A percentile compares a stretch with the other conserved stretches of the same genome.
These are phyloP conservation scores for Boletus subluridellus DNA, from an alignment of 1,284 basidiomycete species.

Conservation along the genomic window DNA sequence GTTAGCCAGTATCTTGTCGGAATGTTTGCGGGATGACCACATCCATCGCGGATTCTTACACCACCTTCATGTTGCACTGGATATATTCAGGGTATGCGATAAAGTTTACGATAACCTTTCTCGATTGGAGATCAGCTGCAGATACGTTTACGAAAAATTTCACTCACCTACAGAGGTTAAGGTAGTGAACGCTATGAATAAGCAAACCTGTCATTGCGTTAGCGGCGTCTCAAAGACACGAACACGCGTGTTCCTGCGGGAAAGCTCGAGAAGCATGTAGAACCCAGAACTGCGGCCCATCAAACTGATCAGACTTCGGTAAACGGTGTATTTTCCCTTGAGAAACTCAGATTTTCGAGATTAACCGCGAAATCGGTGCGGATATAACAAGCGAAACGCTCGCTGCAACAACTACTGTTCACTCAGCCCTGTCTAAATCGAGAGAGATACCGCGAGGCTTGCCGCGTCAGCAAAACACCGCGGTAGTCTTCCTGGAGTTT, in stretches of 20 bases:
- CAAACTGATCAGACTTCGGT: slow-evolving; percentile 22
- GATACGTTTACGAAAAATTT: slow-evolving; percentile 10
- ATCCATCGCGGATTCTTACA: slow-evolving; percentile 1
- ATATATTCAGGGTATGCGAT: slow-evolving; percentile 31
- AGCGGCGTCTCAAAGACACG: slow-evolving; percentile 11
- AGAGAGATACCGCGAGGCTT: slow-evolving; percentile 1
- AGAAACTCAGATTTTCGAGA: slow-evolving; percentile 26
- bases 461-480: slow-evolving; percentile 4
- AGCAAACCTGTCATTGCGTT: slow-evolving; percentile 4
- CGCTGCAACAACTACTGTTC: not conserved
- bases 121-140: slow-evolving; percentile 21
- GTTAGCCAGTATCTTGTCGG: slow-evolving; percentile 89
- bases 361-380: slow-evolving; percentile 23
- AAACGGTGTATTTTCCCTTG: slow-evolving; percentile 16
- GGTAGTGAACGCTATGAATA: slow-evolving; percentile 11
- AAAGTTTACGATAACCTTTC: slow-evolving; percentile 41
- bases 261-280: slow-evolving; percentile 10
- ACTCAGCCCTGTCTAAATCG: slow-evolving; percentile 1
- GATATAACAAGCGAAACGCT: slow-evolving; percentile 8
- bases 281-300: slow-evolving; percentile 15
- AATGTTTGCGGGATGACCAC: slow-evolving; percentile 73
- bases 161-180: slow-evolving; percentile 12
- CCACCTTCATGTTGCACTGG: not conserved
- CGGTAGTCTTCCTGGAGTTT: slow-evolving; percentile 5
- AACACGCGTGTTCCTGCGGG: slow-evolving; percentile 23